Evolutionary conservation across 805 yeast species (phyloP).

Genomic region (Candida pseudofarinosa): DNA sequence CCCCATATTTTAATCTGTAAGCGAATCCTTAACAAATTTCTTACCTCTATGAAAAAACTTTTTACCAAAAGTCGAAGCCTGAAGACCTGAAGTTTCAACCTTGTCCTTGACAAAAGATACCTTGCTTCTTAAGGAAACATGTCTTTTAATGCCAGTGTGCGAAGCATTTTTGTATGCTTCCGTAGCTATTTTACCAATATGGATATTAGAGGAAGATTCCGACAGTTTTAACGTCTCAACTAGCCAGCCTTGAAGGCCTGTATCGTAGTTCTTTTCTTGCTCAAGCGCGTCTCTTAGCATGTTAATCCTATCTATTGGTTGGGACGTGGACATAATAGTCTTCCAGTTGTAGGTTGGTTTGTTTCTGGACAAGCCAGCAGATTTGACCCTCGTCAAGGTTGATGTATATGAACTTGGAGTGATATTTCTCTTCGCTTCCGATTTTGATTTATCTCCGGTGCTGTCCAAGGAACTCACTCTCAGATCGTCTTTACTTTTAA

Average conservation of each 20-base stretch:
- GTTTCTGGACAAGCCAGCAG: constrained; percentile 6
- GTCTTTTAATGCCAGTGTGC: constrained; percentile 50
- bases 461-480: neutral
- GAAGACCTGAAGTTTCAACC: constrained; percentile 41
- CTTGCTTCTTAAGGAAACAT: constrained; percentile 43
- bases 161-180: constrained; percentile 66
- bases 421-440: neutral
- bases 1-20: neutral
- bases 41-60: constrained; percentile 54
- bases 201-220: constrained; percentile 31
- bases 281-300: constrained; percentile 40
- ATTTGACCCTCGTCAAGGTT: neutral
- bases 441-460: neutral
- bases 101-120: constrained; percentile 48
- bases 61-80: constrained; percentile 53
- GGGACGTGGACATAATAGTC: constrained; percentile 34
- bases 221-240: constrained; percentile 40
- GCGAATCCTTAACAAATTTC: constrained; percentile 39
- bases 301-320: constrained; percentile 38
- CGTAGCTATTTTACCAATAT: constrained; percentile 52
- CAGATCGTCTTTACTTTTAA: neutral
- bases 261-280: constrained; percentile 43
- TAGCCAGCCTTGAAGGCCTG: constrained; percentile 61
- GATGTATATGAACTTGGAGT: constrained; percentile 2
- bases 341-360: constrained; percentile 41